A percentile compares a stretch with the other conserved stretches of the same genome.
phyloP scores from a whole-genome alignment of 345 rosid species.

The Murraya koenigii region DNA sequence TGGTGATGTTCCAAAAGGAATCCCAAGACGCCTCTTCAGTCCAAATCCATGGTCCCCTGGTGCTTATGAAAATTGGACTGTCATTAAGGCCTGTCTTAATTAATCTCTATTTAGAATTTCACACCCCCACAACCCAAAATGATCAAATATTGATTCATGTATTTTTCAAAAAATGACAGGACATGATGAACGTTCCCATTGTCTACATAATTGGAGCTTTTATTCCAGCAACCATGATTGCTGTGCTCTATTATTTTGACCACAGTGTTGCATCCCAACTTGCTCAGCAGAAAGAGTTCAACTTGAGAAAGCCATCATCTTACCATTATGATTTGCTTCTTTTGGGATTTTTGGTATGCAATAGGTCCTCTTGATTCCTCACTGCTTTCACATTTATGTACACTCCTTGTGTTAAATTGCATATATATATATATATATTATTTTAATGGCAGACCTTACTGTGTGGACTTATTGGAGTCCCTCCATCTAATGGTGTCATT shows the following conservation, averaged over 20 bases:
- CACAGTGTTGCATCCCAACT: constrained; percentile 99
- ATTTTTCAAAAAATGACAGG: constrained; percentile 38
- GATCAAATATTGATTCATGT: constrained; percentile 6
- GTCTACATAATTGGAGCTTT: constrained; percentile 86
- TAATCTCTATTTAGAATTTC: background rate
- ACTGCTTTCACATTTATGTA: background rate
- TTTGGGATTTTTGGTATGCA: constrained; percentile 71
- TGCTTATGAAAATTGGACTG: constrained; percentile 89
- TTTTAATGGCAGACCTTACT: constrained; percentile 48
- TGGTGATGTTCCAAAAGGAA: constrained; percentile 75
- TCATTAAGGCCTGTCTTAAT: constrained; percentile 48
- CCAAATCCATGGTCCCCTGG: constrained; percentile 98
- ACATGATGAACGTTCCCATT: constrained; percentile 77
- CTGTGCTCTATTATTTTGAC: constrained; percentile 92
- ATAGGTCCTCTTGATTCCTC: background rate
- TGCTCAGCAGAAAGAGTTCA: constrained; percentile 92
- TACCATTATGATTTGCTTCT: constrained; percentile 93
- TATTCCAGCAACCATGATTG: constrained; percentile 97
- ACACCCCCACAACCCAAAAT: background rate
- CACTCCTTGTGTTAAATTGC: background rate
- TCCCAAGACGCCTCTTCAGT: constrained; percentile 89
- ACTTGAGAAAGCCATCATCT: constrained; percentile 86
- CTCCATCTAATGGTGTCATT: constrained; percentile 81
- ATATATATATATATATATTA: background rate
- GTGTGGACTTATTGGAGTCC: constrained; percentile 80